Evolutionary conservation across 192 early-diverging fungal genomes (phyloP).

Genomic region (Entophlyctis helioformis): DNA sequence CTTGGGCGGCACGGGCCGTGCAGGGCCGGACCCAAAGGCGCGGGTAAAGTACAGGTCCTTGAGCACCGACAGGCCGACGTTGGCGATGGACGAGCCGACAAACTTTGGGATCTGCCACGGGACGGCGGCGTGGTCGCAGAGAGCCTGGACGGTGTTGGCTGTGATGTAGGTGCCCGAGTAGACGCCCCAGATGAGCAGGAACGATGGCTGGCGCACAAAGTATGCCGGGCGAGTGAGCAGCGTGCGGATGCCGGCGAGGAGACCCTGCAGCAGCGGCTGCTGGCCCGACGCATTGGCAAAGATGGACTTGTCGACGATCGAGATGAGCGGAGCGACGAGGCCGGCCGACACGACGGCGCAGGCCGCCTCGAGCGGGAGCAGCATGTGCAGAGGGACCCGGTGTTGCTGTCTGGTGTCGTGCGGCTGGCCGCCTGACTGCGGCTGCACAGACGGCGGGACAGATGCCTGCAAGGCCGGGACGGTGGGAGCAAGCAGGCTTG

Average conservation of each 20-base stretch:
- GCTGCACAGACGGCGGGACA: too few species aligned
- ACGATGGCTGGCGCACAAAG: conserved; percentile 19
- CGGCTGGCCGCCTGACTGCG: too few species aligned
- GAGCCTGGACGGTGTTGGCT: conserved; percentile 26
- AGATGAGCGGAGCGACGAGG: conserved; percentile 20
- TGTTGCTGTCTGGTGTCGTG: too few species aligned
- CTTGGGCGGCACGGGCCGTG: conserved; percentile 18
- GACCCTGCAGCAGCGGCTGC: conserved; percentile 7
- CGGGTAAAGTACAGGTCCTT: conserved; percentile 29
- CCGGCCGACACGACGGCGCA: conserved; percentile 2
- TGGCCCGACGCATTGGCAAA: conserved; percentile 25
- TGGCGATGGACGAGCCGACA: conserved; percentile 19
- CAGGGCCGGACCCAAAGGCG: conserved; percentile 19
- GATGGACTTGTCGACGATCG: conserved; percentile 33
- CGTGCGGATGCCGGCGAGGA: conserved; percentile 11
- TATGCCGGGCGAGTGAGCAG: conserved; percentile 13
- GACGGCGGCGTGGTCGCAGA: conserved; percentile 10
- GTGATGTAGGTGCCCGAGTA: conserved; percentile 27
- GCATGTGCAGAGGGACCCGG: too few species aligned
- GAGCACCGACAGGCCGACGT: conserved; percentile 22
- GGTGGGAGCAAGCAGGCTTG: too few species aligned
- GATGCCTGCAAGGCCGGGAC: too few species aligned
- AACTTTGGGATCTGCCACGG: conserved; percentile 25
- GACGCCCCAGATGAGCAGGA: conserved; percentile 19
- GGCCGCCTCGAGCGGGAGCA: conserved; percentile 3